A percentile compares a stretch with the other conserved stretches of the same genome.
Conservation (phyloP, 2,329 filamentous ascomycete genomes). For the Hysterium pulicare region DNA sequence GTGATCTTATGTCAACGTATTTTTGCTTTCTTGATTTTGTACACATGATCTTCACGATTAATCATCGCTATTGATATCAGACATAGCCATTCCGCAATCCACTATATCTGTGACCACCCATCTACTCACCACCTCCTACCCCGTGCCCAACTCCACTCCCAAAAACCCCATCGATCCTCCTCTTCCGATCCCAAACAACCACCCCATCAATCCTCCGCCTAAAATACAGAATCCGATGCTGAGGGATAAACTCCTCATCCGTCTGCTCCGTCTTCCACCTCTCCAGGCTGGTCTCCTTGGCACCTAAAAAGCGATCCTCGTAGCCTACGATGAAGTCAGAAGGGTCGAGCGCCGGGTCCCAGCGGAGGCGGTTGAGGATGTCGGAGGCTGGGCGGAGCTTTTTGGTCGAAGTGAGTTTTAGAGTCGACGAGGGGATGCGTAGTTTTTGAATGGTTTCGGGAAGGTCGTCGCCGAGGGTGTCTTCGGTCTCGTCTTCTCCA, state of each 20-base stretch:
- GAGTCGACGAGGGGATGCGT: too few species aligned
- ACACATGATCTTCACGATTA: too few species aligned
- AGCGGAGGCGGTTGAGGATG: constrained; percentile 49
- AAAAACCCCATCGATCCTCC: constrained; percentile 47
- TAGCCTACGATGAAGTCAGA: constrained; percentile 52
- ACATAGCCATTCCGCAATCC: too few species aligned
- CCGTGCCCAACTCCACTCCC: constrained; percentile 36
- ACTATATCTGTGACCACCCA: too few species aligned
- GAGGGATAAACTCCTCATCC: constrained; percentile 56
- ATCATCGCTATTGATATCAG: too few species aligned
- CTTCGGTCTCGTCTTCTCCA: constrained; percentile 38
- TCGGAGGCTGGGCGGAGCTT: constrained; percentile 40
- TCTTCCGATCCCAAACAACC: constrained; percentile 51
- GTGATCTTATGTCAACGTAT: too few species aligned
- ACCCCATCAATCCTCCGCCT: constrained; percentile 37
- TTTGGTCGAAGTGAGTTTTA: constrained; percentile 19
- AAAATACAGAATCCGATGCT: constrained; percentile 53
- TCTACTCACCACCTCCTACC: not conserved
- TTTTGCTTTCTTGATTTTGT: too few species aligned
- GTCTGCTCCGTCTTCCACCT: constrained; percentile 54
- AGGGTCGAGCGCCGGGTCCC: constrained; percentile 46
- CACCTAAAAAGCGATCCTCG: constrained; percentile 51
- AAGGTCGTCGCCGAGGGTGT: constrained; percentile 16
- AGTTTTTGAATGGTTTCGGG: constrained; percentile 11
- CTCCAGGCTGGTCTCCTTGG: constrained; percentile 46